A percentile compares a stretch with the other conserved stretches of the same genome.
Evolutionary conservation across 805 yeast species (phyloP).

Genomic region (Wickerhamomyces rabaulensis): DNA sequence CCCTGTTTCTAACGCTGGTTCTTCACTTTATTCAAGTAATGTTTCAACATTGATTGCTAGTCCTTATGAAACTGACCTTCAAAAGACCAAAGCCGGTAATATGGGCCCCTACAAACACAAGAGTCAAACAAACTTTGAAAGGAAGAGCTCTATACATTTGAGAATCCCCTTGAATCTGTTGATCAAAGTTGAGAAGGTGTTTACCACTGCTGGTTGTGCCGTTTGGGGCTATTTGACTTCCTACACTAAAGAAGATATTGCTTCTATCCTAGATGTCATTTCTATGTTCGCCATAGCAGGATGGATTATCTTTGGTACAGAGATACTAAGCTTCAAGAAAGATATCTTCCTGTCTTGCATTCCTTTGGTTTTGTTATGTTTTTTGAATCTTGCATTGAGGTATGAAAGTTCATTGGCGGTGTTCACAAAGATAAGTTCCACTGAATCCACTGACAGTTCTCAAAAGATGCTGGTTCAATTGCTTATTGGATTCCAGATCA

Average conservation of each 20-base stretch:
- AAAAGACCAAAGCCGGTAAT: not conserved
- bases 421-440: not conserved
- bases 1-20: not conserved
- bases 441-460: not conserved
- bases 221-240: not conserved
- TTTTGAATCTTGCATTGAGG: slow-evolving; percentile 1
- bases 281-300: slow-evolving; percentile 7
- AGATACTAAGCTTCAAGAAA: slow-evolving; percentile 10
- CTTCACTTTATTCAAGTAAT: slow-evolving; percentile 3
- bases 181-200: not conserved
- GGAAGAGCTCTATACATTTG: slow-evolving; percentile 4
- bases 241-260: slow-evolving; percentile 2
- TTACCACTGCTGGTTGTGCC: not conserved
- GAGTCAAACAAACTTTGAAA: not conserved
- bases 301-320: slow-evolving; percentile 11
- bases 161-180: slow-evolving; percentile 6
- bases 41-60: slow-evolving; percentile 9
- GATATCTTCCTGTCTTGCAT: slow-evolving; percentile 7
- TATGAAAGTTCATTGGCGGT: not conserved
- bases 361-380: slow-evolving; percentile 1
- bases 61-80: not conserved
- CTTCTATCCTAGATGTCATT: slow-evolving; percentile 3
- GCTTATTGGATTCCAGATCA: not conserved
- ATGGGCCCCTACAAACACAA: not conserved
- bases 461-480: not conserved